phyloP scores from a whole-genome alignment of 371 early-diverging fungal species.

The Haplosporangium sp. region DNA sequence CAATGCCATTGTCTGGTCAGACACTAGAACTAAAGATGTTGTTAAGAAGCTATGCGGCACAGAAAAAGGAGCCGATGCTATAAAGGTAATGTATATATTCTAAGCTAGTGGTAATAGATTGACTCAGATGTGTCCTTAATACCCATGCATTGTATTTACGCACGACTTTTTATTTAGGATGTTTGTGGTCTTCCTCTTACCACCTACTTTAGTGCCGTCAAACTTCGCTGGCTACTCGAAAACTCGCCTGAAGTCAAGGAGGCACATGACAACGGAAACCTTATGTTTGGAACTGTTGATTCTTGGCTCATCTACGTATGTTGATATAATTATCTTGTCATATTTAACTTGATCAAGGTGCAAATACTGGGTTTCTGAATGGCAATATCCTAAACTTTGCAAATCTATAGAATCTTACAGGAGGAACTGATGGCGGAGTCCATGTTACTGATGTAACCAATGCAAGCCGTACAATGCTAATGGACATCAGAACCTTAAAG shows the following conservation, averaged over 20 bases:
- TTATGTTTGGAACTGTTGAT: slow-evolving; percentile 93
- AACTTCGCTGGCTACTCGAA: slow-evolving; percentile 93
- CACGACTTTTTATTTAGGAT: slow-evolving; percentile 28
- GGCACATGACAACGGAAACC: slow-evolving; percentile 71
- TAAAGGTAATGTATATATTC: slow-evolving; percentile 39
- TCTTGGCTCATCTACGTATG: slow-evolving; percentile 91
- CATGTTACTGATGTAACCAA: slow-evolving; percentile 95
- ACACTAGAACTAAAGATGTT: slow-evolving; percentile 83
- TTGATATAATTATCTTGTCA: not conserved
- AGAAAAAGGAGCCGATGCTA: slow-evolving; percentile 61
- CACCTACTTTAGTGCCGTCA: slow-evolving; percentile 95
- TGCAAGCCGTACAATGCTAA: slow-evolving; percentile 94
- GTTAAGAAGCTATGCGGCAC: slow-evolving; percentile 74
- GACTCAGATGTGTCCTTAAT: no score
- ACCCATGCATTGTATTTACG: no score
- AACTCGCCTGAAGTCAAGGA: slow-evolving; percentile 77
- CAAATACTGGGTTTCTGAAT: not conserved
- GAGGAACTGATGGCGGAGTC: slow-evolving; percentile 75
- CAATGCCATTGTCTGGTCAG: slow-evolving; percentile 96
- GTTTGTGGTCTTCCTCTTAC: slow-evolving; percentile 92
- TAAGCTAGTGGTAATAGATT: not conserved
- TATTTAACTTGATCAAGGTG: not conserved
- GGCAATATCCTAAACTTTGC: not conserved
- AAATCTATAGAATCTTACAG: slow-evolving; percentile 79
- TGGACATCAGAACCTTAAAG: slow-evolving; percentile 84